A percentile compares a stretch with the other conserved stretches of the same genome.
These are phyloP conservation scores for Oxytropis ochrocephala DNA, from an alignment of 306 rosid genomes.

Conservation along the genomic window DNA sequence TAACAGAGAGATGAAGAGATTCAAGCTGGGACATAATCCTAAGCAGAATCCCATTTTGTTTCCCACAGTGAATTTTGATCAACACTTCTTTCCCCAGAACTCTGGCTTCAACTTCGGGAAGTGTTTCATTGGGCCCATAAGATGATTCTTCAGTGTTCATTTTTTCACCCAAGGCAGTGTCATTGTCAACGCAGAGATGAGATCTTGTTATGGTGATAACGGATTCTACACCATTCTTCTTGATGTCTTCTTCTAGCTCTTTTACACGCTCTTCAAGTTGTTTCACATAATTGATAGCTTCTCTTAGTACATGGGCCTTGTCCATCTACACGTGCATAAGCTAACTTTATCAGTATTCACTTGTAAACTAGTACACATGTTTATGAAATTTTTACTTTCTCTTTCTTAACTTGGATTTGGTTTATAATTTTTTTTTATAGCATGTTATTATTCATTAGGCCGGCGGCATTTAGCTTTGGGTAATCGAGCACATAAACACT, in stretches of 20 bases:
- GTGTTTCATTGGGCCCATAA: background rate
- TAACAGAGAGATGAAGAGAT: conserved; percentile 9
- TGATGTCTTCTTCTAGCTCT: conserved; percentile 14
- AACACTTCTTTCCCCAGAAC: conserved; percentile 16
- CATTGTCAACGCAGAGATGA: background rate
- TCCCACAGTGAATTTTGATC: conserved; percentile 9
- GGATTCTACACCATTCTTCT: conserved; percentile 2
- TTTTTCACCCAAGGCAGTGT: background rate
- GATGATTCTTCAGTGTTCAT: background rate
- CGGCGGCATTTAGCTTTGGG: too few relatives aligned
- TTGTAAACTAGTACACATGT: too few relatives aligned
- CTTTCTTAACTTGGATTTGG: too few relatives aligned
- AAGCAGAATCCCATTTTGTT: conserved; percentile 10
- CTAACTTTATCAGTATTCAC: background rate
- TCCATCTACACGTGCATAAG: conserved; percentile 7
- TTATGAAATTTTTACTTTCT: too few relatives aligned
- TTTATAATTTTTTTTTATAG: too few relatives aligned
- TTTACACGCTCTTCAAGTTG: conserved; percentile 14
- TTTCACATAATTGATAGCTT: conserved; percentile 20
- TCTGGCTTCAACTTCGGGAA: conserved; percentile 15
- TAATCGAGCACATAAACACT: too few relatives aligned
- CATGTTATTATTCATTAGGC: too few relatives aligned
- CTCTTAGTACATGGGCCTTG: conserved; percentile 3
- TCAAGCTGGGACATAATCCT: conserved; percentile 15
- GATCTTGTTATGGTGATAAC: conserved; percentile 16